Evolutionary conservation across 1,284 basidiomycete species (phyloP).

Genomic region (Pterulicium gracile): DNA sequence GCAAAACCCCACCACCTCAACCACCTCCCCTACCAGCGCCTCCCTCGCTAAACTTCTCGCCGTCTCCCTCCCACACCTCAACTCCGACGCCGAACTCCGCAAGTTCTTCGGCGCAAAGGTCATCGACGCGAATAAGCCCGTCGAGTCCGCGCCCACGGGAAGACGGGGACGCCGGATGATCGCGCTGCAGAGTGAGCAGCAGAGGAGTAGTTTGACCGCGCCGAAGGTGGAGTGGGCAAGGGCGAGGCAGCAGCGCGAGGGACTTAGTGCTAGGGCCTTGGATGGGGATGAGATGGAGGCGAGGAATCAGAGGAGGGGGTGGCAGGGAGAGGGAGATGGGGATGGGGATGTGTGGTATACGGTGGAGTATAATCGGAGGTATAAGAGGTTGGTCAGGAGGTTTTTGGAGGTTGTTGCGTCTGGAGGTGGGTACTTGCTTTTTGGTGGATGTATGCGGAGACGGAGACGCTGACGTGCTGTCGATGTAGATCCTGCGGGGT

Average conservation of each 20-base stretch:
- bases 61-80: constrained; percentile 70
- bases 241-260: constrained; percentile 47
- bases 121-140: constrained; percentile 44
- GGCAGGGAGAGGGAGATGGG: constrained; percentile 30
- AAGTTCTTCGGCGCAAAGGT: constrained; percentile 90
- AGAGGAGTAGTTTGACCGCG: constrained; percentile 52
- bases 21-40: constrained; percentile 11
- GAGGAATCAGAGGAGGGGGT: constrained; percentile 22
- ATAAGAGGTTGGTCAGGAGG: constrained; percentile 67
- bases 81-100: constrained; percentile 80
- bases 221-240: constrained; percentile 56
- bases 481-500: constrained; percentile 51
- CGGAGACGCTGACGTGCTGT: no score
- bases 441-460: no score
- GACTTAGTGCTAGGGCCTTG: constrained; percentile 53
- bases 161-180: constrained; percentile 8
- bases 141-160: constrained; percentile 13
- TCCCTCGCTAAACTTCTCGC: constrained; percentile 52
- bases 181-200: constrained; percentile 15
- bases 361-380: constrained; percentile 75
- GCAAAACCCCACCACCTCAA: constrained; percentile 14
- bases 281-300: constrained; percentile 40
- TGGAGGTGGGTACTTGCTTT: constrained; percentile 41
- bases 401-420: constrained; percentile 75
- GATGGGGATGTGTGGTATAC: constrained; percentile 74